These are phyloP conservation scores for sweet orange (Citrus sinensis) DNA, from an alignment of 345 rosid species.

Conservation along the genomic window DNA sequence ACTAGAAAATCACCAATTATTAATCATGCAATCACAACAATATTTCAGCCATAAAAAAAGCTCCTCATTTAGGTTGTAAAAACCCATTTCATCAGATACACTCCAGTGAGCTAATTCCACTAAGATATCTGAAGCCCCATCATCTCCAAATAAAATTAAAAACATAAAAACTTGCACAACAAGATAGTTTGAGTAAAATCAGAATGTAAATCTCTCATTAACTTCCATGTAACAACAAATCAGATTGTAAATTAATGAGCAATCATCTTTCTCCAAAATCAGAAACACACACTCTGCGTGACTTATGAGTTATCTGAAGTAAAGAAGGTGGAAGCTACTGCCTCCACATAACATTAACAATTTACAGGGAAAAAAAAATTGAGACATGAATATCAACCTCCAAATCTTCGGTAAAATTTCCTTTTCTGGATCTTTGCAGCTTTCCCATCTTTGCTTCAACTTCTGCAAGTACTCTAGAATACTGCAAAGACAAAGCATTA, in stretches of 20 bases:
- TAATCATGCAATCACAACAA: neutral
- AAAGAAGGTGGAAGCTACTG: slow-evolving; percentile 1
- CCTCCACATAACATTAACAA: neutral
- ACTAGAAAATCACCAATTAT: neutral
- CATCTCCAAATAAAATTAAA: neutral
- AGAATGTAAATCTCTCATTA: slow-evolving; percentile 2
- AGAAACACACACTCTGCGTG: neutral
- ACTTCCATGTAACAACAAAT: neutral
- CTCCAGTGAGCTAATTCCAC: neutral
- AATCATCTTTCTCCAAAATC: neutral
- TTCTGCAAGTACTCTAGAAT: slow-evolving; percentile 63
- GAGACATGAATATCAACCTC: slow-evolving; percentile 53
- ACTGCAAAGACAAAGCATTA: slow-evolving; percentile 46
- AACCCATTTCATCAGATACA: slow-evolving; percentile 2
- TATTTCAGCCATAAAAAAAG: neutral
- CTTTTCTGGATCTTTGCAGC: slow-evolving; percentile 61
- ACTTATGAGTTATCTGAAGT: neutral
- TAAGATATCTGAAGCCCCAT: neutral
- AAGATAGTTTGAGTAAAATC: neutral
- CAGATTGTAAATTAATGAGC: neutral
- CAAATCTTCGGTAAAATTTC: slow-evolving; percentile 47
- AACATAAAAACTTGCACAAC: neutral
- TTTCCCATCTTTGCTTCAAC: slow-evolving; percentile 78
- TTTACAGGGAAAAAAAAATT: neutral
- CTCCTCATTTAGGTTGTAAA: slow-evolving; percentile 2